Percentiles rank a stretch among this genome's conserved stretches.
phyloP scores from a whole-genome alignment of 495 filamentous ascomycete species.

The Lindgomyces ingoldianus region DNA sequence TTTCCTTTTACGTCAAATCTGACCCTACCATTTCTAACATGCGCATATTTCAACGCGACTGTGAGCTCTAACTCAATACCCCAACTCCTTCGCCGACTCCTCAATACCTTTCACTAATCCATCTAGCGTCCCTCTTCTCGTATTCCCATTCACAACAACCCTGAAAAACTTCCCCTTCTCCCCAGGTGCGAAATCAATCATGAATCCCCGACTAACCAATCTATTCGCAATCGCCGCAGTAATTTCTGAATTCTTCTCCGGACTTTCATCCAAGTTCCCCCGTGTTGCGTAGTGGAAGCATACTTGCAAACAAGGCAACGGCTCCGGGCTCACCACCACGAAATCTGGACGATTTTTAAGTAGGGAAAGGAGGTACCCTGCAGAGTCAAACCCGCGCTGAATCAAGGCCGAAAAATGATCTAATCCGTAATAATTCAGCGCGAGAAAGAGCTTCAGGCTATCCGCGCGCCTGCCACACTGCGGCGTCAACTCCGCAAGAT shows the following conservation, averaged over 20 bases:
- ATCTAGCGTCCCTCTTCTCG: conserved; percentile 71
- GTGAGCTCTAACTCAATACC: neutral
- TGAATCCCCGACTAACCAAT: conserved; percentile 76
- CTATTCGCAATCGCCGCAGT: conserved; percentile 66
- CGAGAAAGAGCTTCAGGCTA: conserved; percentile 79
- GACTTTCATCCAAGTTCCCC: conserved; percentile 53
- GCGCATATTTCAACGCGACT: too few relatives aligned
- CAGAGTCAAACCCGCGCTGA: conserved; percentile 67
- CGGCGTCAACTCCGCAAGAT: conserved; percentile 89
- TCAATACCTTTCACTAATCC: conserved; percentile 72
- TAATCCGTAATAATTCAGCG: conserved; percentile 85
- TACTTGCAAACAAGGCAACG: conserved; percentile 88
- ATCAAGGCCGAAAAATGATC: conserved; percentile 56
- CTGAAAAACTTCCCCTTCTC: conserved; percentile 80
- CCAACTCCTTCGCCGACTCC: conserved; percentile 56
- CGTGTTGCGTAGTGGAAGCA: conserved; percentile 83
- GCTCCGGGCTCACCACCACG: conserved; percentile 68
- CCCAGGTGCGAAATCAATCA: conserved; percentile 90
- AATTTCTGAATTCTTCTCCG: conserved; percentile 65
- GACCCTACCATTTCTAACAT: too few relatives aligned
- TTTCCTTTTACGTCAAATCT: too few relatives aligned
- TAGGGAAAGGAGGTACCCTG: conserved; percentile 62
- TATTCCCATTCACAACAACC: conserved; percentile 81
- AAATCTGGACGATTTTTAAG: conserved; percentile 60
- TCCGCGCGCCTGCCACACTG: conserved; percentile 90